These are phyloP conservation scores for Penicillium odoratum DNA, from an alignment of 495 filamentous ascomycete genomes.

Conservation along the genomic window DNA sequence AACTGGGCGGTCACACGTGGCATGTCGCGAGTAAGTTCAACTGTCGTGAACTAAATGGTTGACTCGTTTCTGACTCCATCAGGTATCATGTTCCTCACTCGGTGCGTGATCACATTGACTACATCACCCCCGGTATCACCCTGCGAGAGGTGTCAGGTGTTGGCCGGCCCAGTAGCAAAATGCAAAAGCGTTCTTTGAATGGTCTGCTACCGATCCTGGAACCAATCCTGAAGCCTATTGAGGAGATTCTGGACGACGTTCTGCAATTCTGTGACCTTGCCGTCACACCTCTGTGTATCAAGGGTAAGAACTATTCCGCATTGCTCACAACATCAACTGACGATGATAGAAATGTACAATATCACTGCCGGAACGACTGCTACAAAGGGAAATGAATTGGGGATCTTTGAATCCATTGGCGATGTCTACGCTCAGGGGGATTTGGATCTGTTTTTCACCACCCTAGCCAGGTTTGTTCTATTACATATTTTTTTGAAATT, in stretches of 20 bases:
- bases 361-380: conserved; percentile 38
- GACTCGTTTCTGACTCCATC: conserved; percentile 6
- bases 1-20: conserved; percentile 48
- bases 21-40: conserved; percentile 39
- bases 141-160: conserved; percentile 27
- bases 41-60: too few species aligned
- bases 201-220: conserved; percentile 24
- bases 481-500: not conserved
- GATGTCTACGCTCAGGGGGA: conserved; percentile 55
- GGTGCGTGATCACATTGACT: conserved; percentile 54
- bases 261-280: conserved; percentile 25
- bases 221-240: conserved; percentile 37
- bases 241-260: conserved; percentile 16
- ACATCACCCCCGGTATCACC: conserved; percentile 52
- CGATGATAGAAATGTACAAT: conserved; percentile 41
- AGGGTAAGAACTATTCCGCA: conserved; percentile 13
- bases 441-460: conserved; percentile 59
- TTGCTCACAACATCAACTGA: not conserved
- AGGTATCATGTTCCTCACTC: conserved; percentile 54
- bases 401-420: conserved; percentile 43
- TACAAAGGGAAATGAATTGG: conserved; percentile 42
- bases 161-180: not conserved
- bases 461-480: conserved; percentile 18
- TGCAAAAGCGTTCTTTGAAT: conserved; percentile 18
- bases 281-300: conserved; percentile 37